phyloP scores from a whole-genome alignment of 2,329 filamentous ascomycete genomes.

The Colletotrichum viniferum region DNA sequence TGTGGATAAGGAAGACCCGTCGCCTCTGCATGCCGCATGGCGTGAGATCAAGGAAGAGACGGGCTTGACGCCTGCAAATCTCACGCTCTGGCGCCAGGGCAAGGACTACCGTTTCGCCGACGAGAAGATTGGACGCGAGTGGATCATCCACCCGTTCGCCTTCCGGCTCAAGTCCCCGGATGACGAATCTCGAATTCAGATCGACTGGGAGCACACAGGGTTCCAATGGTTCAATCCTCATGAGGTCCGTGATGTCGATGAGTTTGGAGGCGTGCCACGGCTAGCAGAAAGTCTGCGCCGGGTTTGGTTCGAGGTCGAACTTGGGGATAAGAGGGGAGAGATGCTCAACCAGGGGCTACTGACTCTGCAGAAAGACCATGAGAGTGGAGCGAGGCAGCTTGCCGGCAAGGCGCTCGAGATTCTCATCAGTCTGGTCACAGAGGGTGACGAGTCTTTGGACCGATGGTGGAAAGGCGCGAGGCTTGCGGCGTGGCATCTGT shows the following conservation, averaged over 20 bases:
- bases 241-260: conserved; percentile 48
- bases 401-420: conserved; percentile 56
- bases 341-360: conserved; percentile 52
- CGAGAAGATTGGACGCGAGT: conserved; percentile 55
- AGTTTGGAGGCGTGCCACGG: conserved; percentile 59
- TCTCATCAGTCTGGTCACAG: conserved; percentile 49
- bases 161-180: conserved; percentile 52
- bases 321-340: conserved; percentile 48
- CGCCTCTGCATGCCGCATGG: conserved; percentile 61
- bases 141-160: conserved; percentile 68
- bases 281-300: conserved; percentile 61
- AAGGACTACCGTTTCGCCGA: conserved; percentile 64
- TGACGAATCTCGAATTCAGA: conserved; percentile 50
- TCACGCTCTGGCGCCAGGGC: conserved; percentile 59
- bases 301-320: conserved; percentile 62
- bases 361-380: conserved; percentile 57
- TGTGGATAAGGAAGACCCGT: conserved; percentile 57
- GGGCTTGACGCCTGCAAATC: conserved; percentile 47
- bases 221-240: conserved; percentile 63
- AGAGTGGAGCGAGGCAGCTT: conserved; percentile 63
- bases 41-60: conserved; percentile 70
- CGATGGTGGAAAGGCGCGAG: conserved; percentile 62
- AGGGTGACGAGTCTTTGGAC: conserved; percentile 26
- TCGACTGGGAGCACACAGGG: conserved; percentile 67
- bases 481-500: conserved; percentile 66